These are phyloP conservation scores for Chrysoporthe austroafricana DNA, from an alignment of 2,329 filamentous ascomycete genomes.

Conservation along the genomic window DNA sequence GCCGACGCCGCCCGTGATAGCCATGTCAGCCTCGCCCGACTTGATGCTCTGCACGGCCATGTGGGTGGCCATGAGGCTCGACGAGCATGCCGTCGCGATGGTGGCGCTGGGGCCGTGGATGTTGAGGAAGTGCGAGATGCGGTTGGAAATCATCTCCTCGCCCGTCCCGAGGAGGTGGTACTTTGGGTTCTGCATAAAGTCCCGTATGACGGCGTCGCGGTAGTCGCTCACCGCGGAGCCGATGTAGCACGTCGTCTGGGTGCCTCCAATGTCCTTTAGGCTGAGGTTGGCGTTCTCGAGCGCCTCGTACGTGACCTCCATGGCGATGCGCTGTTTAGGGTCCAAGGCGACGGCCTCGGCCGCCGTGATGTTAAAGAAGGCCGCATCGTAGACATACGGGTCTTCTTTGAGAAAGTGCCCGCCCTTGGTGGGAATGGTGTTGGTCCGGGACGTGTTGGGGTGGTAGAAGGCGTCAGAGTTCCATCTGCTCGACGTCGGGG, in stretches of 20 bases:
- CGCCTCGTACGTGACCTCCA: constrained; percentile 18
- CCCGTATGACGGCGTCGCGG: constrained; percentile 31
- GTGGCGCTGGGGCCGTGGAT: constrained; percentile 47
- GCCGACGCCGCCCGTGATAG: constrained; percentile 34
- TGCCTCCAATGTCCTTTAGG: constrained; percentile 35
- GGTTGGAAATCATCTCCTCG: constrained; percentile 28
- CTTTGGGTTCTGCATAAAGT: constrained; percentile 29
- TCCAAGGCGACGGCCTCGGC: not conserved
- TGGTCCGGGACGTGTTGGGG: too few species aligned
- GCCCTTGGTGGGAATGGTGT: not conserved
- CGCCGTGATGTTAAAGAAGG: constrained; percentile 14
- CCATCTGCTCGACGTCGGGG: too few species aligned
- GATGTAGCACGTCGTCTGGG: constrained; percentile 40
- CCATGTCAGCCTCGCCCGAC: constrained; percentile 1
- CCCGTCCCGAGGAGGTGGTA: constrained; percentile 39
- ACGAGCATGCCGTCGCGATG: constrained; percentile 51
- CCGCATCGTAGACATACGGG: not conserved
- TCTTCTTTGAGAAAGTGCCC: constrained; percentile 14
- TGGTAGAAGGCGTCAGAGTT: too few species aligned
- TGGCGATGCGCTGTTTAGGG: constrained; percentile 3
- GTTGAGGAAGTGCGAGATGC: constrained; percentile 45
- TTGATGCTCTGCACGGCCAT: not conserved
- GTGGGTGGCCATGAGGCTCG: constrained; percentile 40
- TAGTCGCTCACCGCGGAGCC: constrained; percentile 40
- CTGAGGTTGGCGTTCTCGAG: constrained; percentile 11